Conservation (phyloP, 169 alveolate genomes). For the Eimeria maxima region DNA sequence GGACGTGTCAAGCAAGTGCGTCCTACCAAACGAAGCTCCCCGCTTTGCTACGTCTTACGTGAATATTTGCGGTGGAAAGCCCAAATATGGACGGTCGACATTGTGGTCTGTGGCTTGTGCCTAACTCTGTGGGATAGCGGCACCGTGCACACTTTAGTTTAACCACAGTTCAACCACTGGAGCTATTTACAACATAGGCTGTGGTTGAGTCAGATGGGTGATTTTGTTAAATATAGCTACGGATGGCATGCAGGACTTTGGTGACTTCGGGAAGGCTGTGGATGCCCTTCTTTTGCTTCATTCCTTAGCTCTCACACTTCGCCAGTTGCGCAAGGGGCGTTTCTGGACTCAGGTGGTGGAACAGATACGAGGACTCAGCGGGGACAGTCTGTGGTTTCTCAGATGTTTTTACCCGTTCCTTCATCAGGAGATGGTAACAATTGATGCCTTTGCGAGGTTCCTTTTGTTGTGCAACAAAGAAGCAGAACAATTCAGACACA, state of each 20-base stretch:
- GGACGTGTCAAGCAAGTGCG: constrained; percentile 10
- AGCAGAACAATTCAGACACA: neutral
- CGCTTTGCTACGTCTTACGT: neutral
- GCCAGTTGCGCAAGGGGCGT: neutral
- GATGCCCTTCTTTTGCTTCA: neutral
- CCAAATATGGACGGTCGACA: neutral
- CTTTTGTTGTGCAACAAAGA: neutral
- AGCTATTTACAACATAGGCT: neutral
- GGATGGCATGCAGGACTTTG: neutral
- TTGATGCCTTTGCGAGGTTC: neutral
- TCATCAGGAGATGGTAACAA: constrained; percentile 52
- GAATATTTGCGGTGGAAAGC: neutral
- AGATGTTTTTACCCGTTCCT: constrained; percentile 61
- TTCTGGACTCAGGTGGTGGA: neutral
- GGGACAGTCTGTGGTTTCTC: constrained; percentile 46
- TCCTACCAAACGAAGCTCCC: neutral
- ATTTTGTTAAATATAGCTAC: neutral
- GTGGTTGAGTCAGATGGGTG: neutral
- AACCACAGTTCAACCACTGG: neutral
- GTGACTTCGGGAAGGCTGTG: neutral
- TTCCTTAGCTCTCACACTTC: neutral
- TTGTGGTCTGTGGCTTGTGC: neutral
- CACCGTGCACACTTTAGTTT: neutral
- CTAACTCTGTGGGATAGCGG: neutral
- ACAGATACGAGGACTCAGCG: constrained; percentile 27